These are phyloP conservation scores for Termitomyces bulborhizus DNA, from an alignment of 768 basidiomycete species.

Conservation along the genomic window DNA sequence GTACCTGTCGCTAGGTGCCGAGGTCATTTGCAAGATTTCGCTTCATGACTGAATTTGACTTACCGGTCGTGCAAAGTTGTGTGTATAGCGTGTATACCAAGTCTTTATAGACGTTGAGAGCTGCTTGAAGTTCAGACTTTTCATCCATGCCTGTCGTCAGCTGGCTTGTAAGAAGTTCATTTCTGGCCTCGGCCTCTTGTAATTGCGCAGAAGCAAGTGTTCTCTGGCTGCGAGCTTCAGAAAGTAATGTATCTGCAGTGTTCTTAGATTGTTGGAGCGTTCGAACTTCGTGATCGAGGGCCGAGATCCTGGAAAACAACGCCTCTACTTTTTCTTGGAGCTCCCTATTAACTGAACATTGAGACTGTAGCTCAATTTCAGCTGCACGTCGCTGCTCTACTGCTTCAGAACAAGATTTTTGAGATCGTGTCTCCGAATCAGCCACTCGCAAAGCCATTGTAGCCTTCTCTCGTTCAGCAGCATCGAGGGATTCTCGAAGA, in stretches of 20 bases:
- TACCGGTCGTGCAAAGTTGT: not conserved
- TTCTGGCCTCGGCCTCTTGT: slow-evolving; percentile 2
- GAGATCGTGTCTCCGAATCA: slow-evolving; percentile 2
- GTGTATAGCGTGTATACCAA: slow-evolving; percentile 4
- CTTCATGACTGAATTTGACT: not conserved
- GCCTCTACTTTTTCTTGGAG: slow-evolving; percentile 3
- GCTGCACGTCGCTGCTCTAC: not conserved
- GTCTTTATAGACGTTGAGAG: slow-evolving; percentile 1
- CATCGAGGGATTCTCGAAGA: slow-evolving; percentile 9
- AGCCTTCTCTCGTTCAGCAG: slow-evolving; percentile 3
- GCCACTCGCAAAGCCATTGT: slow-evolving; percentile 8
- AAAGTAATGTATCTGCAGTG: not conserved
- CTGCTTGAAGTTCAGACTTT: not conserved
- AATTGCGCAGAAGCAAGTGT: not conserved
- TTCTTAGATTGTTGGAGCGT: slow-evolving; percentile 1
- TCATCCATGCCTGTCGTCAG: slow-evolving; percentile 5
- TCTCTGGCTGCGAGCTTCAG: not conserved
- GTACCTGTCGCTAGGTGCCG: not conserved
- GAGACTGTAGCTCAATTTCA: slow-evolving; percentile 3
- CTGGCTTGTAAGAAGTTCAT: slow-evolving; percentile 5
- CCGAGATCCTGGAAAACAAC: not conserved
- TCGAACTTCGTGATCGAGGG: not conserved
- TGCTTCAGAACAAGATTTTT: not conserved
- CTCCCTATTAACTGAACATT: not conserved
- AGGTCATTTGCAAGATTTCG: not conserved